phyloP scores from a whole-genome alignment of 73 alveolate species.

The Durusdinium trenchii region DNA sequence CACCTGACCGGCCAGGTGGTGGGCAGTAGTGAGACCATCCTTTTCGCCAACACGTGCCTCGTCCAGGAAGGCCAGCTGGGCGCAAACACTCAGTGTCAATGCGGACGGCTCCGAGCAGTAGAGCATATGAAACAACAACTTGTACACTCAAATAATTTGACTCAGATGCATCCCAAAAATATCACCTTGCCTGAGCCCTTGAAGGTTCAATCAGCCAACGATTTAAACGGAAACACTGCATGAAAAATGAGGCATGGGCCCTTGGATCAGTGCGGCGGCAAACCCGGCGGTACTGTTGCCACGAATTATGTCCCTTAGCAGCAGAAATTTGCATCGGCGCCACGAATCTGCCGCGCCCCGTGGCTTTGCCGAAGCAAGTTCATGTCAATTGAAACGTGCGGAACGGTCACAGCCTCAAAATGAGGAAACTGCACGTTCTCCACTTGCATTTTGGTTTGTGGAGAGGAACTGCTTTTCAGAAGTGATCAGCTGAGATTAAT shows the following conservation, averaged over 20 bases:
- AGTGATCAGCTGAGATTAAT: constrained; percentile 6
- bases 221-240: not conserved
- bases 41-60: constrained; percentile 81
- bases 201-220: not conserved
- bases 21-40: constrained; percentile 42
- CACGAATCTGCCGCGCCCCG: not conserved
- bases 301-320: constrained; percentile 37
- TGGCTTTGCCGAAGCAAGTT: too few species aligned
- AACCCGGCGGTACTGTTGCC: constrained; percentile 70
- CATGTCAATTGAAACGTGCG: too few species aligned
- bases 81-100: too few species aligned
- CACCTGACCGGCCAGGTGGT: constrained; percentile 37
- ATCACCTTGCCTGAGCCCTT: not conserved
- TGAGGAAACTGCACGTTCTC: too few species aligned
- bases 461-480: not conserved
- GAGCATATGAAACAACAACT: too few species aligned
- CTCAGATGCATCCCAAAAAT: not conserved
- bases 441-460: not conserved
- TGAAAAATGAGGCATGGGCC: constrained; percentile 57
- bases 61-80: not conserved
- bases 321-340: too few species aligned
- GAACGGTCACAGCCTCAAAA: too few species aligned
- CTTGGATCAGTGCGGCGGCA: constrained; percentile 74
- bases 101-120: too few species aligned
- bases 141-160: not conserved